Evolutionary conservation across 2,329 filamentous ascomycete genomes (phyloP).

Genomic region (Penicillium sp.): DNA sequence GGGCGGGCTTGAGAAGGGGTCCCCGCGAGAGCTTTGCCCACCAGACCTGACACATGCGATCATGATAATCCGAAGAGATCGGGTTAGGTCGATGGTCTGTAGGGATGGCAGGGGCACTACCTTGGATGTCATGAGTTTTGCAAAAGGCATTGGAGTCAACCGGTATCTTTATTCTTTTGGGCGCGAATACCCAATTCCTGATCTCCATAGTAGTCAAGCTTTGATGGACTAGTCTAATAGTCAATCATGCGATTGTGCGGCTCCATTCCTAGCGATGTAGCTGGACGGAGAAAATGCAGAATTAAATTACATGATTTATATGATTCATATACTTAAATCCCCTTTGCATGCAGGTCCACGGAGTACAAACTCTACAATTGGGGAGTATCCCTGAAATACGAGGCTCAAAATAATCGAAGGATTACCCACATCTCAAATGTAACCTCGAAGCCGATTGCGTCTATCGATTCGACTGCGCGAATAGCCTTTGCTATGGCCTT

Average conservation of each 20-base stretch:
- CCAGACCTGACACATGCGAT: not conserved
- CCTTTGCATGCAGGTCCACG: not conserved
- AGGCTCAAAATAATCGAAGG: not conserved
- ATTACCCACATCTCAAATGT: not conserved
- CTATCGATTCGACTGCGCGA: not conserved
- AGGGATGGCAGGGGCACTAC: not conserved
- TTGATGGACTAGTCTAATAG: not conserved
- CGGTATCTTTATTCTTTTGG: not conserved
- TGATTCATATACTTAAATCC: not conserved
- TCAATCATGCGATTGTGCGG: constrained; percentile 7
- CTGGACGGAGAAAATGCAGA: not conserved
- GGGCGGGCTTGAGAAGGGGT: not conserved
- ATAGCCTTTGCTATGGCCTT: too few species aligned
- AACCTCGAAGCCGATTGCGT: constrained; percentile 1
- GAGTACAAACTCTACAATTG: not conserved
- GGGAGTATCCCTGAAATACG: not conserved
- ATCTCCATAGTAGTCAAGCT: not conserved
- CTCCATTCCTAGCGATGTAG: not conserved
- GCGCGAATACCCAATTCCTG: not conserved
- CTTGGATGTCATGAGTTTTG: too few species aligned
- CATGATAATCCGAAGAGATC: not conserved
- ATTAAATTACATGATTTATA: not conserved
- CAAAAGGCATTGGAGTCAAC: not conserved
- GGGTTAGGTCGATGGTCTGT: not conserved
- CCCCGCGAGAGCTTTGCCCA: not conserved